Conservation (phyloP, 1,139 yeast genomes). For the Taphrina deformans region DNA sequence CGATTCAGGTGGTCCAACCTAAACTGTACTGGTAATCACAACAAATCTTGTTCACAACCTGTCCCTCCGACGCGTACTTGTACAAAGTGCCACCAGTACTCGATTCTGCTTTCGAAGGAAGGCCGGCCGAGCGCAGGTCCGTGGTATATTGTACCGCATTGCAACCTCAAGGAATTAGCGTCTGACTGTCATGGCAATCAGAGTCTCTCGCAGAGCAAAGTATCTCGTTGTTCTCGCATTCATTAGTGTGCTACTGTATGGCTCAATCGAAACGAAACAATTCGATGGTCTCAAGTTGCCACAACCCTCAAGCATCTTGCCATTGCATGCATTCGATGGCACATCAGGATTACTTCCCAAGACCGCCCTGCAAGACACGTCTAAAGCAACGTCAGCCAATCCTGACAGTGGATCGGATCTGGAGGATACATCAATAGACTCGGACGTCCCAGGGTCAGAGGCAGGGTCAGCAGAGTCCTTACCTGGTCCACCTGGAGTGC, state of each 20-base stretch:
- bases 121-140: no score
- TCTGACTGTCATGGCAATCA: conserved; percentile 1
- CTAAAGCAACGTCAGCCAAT: background rate
- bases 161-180: no score
- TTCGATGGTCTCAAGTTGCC: conserved; percentile 1
- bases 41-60: no score
- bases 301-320: background rate
- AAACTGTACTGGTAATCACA: no score
- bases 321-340: background rate
- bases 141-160: no score
- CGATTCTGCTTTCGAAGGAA: no score
- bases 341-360: background rate
- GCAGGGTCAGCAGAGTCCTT: background rate
- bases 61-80: no score
- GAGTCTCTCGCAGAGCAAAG: conserved; percentile 9
- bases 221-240: conserved; percentile 7
- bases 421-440: background rate
- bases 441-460: background rate
- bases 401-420: no score
- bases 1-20: no score
- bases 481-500: background rate
- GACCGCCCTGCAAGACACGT: background rate
- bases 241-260: conserved; percentile 4
- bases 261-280: background rate
- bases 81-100: no score